Conservation (phyloP, 2,329 filamentous ascomycete species). For the Calonectria pseudoturangicola region DNA sequence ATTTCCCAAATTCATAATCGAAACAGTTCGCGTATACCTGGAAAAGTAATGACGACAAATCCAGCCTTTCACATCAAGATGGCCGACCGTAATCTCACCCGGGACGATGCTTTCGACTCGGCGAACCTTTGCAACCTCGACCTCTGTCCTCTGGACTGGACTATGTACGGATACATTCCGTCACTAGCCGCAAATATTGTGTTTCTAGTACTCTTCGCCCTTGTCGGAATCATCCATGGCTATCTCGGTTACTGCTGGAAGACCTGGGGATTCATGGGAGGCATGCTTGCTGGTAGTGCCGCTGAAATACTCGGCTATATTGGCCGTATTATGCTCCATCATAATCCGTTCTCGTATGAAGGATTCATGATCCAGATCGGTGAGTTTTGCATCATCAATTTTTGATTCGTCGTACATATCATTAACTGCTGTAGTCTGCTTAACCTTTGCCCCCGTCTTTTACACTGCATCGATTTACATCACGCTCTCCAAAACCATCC, state of each 20-base stretch:
- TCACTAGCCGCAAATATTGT: slow-evolving; percentile 71
- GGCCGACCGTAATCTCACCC: slow-evolving; percentile 43
- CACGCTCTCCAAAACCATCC: slow-evolving; percentile 69
- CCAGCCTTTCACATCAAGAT: not conserved
- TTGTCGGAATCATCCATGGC: slow-evolving; percentile 63
- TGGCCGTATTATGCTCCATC: slow-evolving; percentile 74
- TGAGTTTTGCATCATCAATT: slow-evolving; percentile 54
- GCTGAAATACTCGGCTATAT: slow-evolving; percentile 78
- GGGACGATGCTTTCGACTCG: slow-evolving; percentile 63
- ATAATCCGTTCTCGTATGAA: slow-evolving; percentile 74
- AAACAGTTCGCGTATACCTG: not conserved
- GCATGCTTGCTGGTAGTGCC: slow-evolving; percentile 73
- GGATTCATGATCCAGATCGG: slow-evolving; percentile 80
- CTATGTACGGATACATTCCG: slow-evolving; percentile 73
- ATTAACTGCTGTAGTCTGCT: slow-evolving; percentile 65
- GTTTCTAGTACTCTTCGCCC: slow-evolving; percentile 70
- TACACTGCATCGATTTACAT: slow-evolving; percentile 80
- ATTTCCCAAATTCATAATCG: not conserved
- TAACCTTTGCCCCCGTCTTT: slow-evolving; percentile 70
- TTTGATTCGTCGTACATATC: not conserved
- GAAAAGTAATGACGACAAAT: not conserved
- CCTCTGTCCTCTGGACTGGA: slow-evolving; percentile 66
- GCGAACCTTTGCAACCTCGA: slow-evolving; percentile 68
- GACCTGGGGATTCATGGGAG: slow-evolving; percentile 68
- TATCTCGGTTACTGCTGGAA: slow-evolving; percentile 67